These are phyloP conservation scores for Tulasnella sp. DNA, from an alignment of 768 basidiomycete genomes.

Conservation along the genomic window DNA sequence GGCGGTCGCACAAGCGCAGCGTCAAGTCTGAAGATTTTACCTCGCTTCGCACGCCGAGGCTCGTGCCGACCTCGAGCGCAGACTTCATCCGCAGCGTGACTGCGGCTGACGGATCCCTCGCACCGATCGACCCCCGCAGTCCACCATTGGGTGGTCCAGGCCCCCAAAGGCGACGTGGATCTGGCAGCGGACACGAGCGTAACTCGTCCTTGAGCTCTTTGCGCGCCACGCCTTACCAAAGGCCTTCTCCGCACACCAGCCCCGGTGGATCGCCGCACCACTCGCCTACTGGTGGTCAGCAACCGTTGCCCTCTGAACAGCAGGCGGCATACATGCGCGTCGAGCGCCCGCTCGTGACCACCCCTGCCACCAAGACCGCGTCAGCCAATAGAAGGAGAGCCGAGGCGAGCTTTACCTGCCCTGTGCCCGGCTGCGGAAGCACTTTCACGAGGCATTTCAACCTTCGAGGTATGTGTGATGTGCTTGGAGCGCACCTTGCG, in stretches of 20 bases:
- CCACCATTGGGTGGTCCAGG: slow-evolving; percentile 15
- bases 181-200: slow-evolving; percentile 26
- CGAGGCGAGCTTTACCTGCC: slow-evolving; percentile 81
- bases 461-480: slow-evolving; percentile 59
- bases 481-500: slow-evolving; percentile 25
- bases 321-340: slow-evolving; percentile 36
- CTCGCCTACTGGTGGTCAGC: slow-evolving; percentile 16
- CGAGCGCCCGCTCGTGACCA: slow-evolving; percentile 83
- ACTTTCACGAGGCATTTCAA: slow-evolving; percentile 94
- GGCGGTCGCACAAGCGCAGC: slow-evolving; percentile 48
- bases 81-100: slow-evolving; percentile 31
- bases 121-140: slow-evolving; percentile 28
- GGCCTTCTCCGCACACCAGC: slow-evolving; percentile 27
- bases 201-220: slow-evolving; percentile 28
- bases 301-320: background rate
- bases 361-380: slow-evolving; percentile 82
- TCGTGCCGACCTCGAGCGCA: background rate
- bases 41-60: slow-evolving; percentile 32
- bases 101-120: slow-evolving; percentile 30
- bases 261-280: slow-evolving; percentile 21
- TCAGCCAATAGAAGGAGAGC: slow-evolving; percentile 81
- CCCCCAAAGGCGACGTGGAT: background rate
- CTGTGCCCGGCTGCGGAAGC: slow-evolving; percentile 76
- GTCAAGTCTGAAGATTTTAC: slow-evolving; percentile 62
- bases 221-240: slow-evolving; percentile 26